A percentile compares a stretch with the other conserved stretches of the same genome.
Conservation (phyloP, 179 eudicot genomes). For the Heliamphora ciliata region DNA sequence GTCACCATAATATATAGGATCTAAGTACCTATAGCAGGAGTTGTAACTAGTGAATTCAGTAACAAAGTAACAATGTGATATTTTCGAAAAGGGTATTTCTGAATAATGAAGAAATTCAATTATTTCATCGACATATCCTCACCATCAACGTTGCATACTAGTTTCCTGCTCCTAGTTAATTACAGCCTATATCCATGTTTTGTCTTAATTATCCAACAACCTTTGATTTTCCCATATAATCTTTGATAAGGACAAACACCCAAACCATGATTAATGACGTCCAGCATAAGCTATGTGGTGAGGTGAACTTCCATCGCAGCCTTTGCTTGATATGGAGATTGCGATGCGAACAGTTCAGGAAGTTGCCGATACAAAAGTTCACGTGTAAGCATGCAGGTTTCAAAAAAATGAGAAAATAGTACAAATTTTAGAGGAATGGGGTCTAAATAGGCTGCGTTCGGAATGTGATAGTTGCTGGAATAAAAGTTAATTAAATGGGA, state of each 20-base stretch:
- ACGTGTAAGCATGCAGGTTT: not conserved
- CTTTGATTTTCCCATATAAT: not conserved
- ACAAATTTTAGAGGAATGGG: not conserved
- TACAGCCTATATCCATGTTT: not conserved
- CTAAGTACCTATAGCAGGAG: constrained; percentile 47
- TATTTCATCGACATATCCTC: not conserved
- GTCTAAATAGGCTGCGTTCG: not conserved
- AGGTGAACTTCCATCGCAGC: not conserved
- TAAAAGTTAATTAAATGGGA: not conserved
- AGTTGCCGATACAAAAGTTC: not conserved
- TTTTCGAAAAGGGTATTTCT: not conserved
- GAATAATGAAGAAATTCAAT: not conserved
- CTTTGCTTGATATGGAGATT: not conserved
- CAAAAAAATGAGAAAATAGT: not conserved
- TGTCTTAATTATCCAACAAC: not conserved
- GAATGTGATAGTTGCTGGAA: constrained; percentile 3
- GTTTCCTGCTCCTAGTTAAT: not conserved
- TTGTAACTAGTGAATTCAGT: not conserved
- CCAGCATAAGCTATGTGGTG: not conserved
- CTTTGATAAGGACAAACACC: not conserved
- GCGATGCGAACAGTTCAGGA: not conserved
- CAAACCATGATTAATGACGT: not conserved
- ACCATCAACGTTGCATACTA: not conserved
- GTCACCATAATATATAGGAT: constrained; percentile 77
- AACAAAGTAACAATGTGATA: not conserved